A percentile compares a stretch with the other conserved stretches of the same genome.
Evolutionary conservation across 768 basidiomycete species (phyloP).

Genomic region (Calvatia gigantea): DNA sequence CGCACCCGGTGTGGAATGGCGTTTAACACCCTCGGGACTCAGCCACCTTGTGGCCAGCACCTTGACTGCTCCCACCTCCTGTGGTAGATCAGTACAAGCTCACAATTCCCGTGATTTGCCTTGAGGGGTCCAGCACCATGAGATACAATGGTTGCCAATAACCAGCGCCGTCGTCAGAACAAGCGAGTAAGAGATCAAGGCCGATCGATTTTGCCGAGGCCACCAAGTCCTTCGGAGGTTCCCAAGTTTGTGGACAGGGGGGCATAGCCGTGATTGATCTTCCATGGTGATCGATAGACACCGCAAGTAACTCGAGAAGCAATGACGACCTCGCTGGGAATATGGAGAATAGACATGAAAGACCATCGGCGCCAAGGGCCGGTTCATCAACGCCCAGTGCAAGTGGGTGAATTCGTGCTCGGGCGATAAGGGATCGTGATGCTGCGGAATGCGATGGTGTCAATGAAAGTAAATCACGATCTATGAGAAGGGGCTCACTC

Average conservation of each 20-base stretch:
- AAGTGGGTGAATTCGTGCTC: not conserved
- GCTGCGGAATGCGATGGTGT: not conserved
- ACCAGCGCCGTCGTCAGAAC: not conserved
- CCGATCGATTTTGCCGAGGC: not conserved
- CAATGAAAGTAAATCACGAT: not conserved
- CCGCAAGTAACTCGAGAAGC: not conserved
- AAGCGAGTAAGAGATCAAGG: not conserved
- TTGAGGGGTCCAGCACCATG: not conserved
- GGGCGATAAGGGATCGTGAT: not conserved
- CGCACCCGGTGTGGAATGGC: too few relatives aligned
- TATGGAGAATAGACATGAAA: not conserved
- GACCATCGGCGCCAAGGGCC: not conserved
- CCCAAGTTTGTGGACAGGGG: not conserved
- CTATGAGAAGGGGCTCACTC: not conserved
- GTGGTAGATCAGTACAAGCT: not conserved
- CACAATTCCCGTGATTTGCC: not conserved
- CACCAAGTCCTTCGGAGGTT: not conserved
- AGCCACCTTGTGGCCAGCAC: too few relatives aligned
- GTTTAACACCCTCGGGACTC: too few relatives aligned
- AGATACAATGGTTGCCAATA: not conserved
- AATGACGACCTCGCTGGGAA: not conserved
- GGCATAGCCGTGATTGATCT: not conserved
- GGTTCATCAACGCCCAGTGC: not conserved
- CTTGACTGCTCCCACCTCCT: too few relatives aligned
- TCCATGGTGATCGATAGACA: not conserved